phyloP scores from a whole-genome alignment of 768 basidiomycete genomes.

The Hydnomerulius pinastri region DNA sequence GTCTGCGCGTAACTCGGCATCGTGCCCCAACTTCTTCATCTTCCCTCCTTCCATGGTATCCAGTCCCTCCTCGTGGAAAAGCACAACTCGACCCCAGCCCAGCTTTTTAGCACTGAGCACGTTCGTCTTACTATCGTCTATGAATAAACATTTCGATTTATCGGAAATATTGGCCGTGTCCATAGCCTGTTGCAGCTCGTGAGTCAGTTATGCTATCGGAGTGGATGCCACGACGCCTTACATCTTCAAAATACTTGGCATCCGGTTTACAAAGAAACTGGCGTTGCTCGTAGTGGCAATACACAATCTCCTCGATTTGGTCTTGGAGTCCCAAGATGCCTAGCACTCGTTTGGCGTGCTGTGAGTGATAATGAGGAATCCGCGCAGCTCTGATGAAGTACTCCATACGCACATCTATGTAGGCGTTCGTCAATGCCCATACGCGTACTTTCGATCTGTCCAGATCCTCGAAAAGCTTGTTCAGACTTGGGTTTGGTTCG shows the following conservation, averaged over 20 bases:
- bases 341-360: constrained; percentile 85
- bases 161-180: constrained; percentile 58
- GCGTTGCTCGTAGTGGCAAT: constrained; percentile 69
- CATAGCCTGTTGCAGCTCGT: constrained; percentile 55
- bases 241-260: constrained; percentile 64
- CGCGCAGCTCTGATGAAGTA: too few species aligned
- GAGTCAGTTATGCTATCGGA: background rate
- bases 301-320: constrained; percentile 73
- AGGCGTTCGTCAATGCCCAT: constrained; percentile 88
- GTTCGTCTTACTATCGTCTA: constrained; percentile 77
- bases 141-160: constrained; percentile 71
- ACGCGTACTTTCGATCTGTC: constrained; percentile 76
- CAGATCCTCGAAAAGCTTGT: constrained; percentile 74
- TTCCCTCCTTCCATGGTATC: constrained; percentile 65
- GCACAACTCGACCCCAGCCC: constrained; percentile 74
- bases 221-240: constrained; percentile 23
- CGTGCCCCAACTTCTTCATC: constrained; percentile 45
- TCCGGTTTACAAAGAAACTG: constrained; percentile 85
- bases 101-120: constrained; percentile 63
- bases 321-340: constrained; percentile 71
- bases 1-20: constrained; percentile 34
- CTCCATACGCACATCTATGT: constrained; percentile 56
- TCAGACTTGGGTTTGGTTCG: constrained; percentile 57
- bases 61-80: constrained; percentile 72
- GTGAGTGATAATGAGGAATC: too few species aligned